Evolutionary conservation across 2,329 filamentous ascomycete genomes (phyloP).

Genomic region (Aspergillus sp.): DNA sequence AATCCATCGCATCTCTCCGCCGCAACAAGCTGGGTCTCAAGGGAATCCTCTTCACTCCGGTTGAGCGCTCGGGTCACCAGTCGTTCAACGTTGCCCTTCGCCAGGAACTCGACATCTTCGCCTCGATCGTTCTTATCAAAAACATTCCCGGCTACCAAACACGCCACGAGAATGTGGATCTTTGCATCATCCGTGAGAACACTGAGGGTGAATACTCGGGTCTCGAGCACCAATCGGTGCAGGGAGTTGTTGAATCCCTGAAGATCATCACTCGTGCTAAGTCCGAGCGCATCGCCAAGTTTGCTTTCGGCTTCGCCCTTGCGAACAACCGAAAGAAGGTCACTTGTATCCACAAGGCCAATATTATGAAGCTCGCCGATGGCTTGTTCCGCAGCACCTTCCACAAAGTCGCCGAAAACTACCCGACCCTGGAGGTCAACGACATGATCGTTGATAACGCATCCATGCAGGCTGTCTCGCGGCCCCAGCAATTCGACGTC

Average conservation of each 20-base stretch:
- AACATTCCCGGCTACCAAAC: conserved; percentile 99
- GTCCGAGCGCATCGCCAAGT: conserved; percentile 98
- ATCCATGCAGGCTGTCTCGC: conserved; percentile 97
- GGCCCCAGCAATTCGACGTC: conserved; percentile 97
- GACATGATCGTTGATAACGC: conserved; percentile 99
- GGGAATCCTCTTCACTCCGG: conserved; percentile 96
- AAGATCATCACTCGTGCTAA: conserved; percentile 99
- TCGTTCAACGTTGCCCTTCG: conserved; percentile 99
- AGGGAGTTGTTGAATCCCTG: conserved; percentile 95
- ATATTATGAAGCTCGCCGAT: conserved; percentile 99
- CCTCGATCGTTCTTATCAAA: conserved; percentile 96
- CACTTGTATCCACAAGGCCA: conserved; percentile 99
- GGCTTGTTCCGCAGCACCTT: conserved; percentile 98
- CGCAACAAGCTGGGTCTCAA: conserved; percentile 99
- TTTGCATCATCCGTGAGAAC: conserved; percentile 99
- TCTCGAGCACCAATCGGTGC: conserved; percentile 96
- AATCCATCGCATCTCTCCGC: conserved; percentile 91
- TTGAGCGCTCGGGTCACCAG: conserved; percentile 95
- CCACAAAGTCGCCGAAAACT: conserved; percentile 89
- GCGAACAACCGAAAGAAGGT: conserved; percentile 99
- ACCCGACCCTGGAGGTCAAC: conserved; percentile 91
- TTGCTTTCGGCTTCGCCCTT: conserved; percentile 95
- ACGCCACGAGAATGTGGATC: conserved; percentile 93
- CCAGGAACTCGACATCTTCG: conserved; percentile 99
- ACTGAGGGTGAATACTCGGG: conserved; percentile 99